Conservation (phyloP, 176 grass and related monocot genomes). For the Hsuehochloa calcarea region DNA sequence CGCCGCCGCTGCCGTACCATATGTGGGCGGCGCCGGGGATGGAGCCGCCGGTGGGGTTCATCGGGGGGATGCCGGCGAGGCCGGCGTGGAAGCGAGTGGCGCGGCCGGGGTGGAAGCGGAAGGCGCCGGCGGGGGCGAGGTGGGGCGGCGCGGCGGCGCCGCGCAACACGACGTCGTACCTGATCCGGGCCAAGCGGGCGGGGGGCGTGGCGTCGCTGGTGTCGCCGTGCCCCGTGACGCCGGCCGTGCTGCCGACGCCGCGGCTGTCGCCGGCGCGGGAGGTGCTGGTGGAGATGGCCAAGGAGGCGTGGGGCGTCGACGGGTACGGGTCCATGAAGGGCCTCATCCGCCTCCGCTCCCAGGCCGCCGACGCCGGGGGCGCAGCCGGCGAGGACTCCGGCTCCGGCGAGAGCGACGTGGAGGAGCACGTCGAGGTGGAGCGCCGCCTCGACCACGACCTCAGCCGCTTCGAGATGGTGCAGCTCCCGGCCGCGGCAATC, state of each 20-base stretch:
- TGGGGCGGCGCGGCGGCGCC: conserved; percentile 68
- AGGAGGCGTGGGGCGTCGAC: conserved; percentile 97
- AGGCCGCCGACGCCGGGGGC: conserved; percentile 31
- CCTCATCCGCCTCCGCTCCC: conserved; percentile 77
- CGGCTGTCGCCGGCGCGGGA: conserved; percentile 77
- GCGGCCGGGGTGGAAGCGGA: conserved; percentile 27
- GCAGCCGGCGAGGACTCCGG: conserved; percentile 53
- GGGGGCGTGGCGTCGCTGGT: conserved; percentile 75
- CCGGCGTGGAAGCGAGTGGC: conserved; percentile 43
- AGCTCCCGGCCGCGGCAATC: conserved; percentile 38
- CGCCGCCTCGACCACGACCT: conserved; percentile 94
- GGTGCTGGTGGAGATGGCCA: conserved; percentile 96
- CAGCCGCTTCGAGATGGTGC: conserved; percentile 97
- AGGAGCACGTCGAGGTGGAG: conserved; percentile 95
- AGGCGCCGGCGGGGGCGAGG: conserved; percentile 10
- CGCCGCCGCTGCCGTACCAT: conserved; percentile 41
- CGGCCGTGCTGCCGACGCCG: conserved; percentile 82
- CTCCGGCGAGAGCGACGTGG: conserved; percentile 92
- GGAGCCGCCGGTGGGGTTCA: conserved; percentile 29
- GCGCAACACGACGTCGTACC: conserved; percentile 90
- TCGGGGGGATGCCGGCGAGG: conserved; percentile 26
- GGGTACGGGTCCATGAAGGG: conserved; percentile 99
- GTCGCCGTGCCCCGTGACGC: conserved; percentile 90
- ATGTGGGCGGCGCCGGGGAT: conserved; percentile 27
- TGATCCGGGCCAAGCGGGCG: conserved; percentile 85